phyloP scores from a whole-genome alignment of 345 rosid genomes.

The Sonneratia alba region DNA sequence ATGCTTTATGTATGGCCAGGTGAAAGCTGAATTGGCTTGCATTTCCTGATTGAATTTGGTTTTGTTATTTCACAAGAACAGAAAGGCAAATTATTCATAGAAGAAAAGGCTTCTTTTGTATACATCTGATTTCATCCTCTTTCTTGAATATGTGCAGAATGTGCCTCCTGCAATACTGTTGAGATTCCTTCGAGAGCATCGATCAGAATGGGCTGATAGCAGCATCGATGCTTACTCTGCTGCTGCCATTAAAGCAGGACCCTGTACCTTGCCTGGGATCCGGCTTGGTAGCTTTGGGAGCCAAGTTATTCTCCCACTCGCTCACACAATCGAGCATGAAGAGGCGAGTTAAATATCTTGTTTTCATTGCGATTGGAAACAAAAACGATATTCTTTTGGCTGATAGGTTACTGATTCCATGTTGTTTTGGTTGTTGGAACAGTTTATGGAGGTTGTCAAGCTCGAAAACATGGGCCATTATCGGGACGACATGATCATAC shows the following conservation, averaged over 20 bases:
- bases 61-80: neutral
- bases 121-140: neutral
- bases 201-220: conserved; percentile 98
- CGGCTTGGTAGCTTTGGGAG: conserved; percentile 81
- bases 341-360: conserved; percentile 41
- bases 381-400: neutral
- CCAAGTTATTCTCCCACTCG: conserved; percentile 91
- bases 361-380: neutral
- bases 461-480: conserved; percentile 77
- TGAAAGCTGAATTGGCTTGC: too few relatives aligned
- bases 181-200: conserved; percentile 84
- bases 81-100: neutral
- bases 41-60: neutral
- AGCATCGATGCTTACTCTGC: conserved; percentile 88
- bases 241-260: conserved; percentile 82
- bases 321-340: conserved; percentile 93
- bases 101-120: neutral
- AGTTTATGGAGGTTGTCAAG: conserved; percentile 95
- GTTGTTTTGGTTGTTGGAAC: neutral
- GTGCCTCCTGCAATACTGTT: conserved; percentile 93
- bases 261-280: conserved; percentile 68
- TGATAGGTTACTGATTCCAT: neutral
- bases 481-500: conserved; percentile 78
- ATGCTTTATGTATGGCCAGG: too few relatives aligned
- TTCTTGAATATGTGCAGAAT: conserved; percentile 37